A percentile compares a stretch with the other conserved stretches of the same genome.
Evolutionary conservation across 345 rosid genomes (phyloP).

Genomic region (Eucalyptus cloeziana): DNA sequence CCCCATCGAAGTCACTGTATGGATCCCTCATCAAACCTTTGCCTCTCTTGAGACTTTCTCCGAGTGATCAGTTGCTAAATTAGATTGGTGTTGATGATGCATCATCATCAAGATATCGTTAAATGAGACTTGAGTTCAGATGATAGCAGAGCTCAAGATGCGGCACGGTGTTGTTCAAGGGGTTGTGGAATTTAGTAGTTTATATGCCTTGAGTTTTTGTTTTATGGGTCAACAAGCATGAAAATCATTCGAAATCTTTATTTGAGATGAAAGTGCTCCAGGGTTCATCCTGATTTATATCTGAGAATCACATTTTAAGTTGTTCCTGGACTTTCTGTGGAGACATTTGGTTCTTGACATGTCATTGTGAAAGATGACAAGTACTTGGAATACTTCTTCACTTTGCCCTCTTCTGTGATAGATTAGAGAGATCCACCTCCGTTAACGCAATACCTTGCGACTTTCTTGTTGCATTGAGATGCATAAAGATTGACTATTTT

Average conservation of each 20-base stretch:
- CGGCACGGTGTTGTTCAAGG: neutral
- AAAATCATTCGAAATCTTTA: neutral
- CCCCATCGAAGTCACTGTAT: conserved; percentile 55
- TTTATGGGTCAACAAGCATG: neutral
- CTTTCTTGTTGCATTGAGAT: neutral
- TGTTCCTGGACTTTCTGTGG: neutral
- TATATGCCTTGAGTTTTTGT: neutral
- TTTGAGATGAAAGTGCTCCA: neutral
- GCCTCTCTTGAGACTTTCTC: neutral
- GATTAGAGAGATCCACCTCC: neutral
- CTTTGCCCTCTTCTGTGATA: neutral
- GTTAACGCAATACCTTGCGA: neutral
- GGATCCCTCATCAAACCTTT: neutral
- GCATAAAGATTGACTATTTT: neutral
- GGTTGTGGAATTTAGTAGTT: neutral
- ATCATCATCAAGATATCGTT: neutral
- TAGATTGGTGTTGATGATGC: neutral
- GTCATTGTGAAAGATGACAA: neutral
- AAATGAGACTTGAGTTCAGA: neutral
- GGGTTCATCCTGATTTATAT: neutral
- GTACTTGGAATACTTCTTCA: neutral
- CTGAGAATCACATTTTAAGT: neutral
- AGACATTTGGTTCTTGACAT: neutral
- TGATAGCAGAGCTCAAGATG: neutral
- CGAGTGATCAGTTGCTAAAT: neutral